Conservation (phyloP, 139 green algal species). For the Trebouxia sp. region DNA sequence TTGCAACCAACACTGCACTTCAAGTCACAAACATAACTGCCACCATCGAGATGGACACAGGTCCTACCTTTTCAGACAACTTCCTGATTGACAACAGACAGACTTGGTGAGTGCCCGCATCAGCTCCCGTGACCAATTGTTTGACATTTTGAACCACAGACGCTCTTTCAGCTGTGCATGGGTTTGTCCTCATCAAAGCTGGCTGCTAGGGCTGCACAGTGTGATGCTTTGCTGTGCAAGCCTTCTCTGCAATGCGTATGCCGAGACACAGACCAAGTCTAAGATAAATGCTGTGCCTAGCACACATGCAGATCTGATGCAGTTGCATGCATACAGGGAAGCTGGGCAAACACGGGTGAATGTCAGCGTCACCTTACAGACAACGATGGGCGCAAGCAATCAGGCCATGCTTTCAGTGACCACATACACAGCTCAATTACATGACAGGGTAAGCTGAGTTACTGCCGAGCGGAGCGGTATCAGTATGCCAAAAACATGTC, state of each 20-base stretch:
- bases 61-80: neutral
- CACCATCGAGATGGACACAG: conserved; percentile 7
- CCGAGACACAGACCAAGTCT: neutral
- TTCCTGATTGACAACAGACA: conserved; percentile 14
- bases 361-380: neutral
- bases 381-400: neutral
- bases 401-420: neutral
- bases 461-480: no score
- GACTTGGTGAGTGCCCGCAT: neutral
- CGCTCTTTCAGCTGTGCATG: no score
- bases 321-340: neutral
- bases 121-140: neutral
- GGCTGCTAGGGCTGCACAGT: no score
- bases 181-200: no score
- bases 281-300: neutral
- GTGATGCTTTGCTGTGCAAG: no score
- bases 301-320: neutral
- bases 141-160: no score
- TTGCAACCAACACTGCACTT: neutral
- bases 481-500: no score
- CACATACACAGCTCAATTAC: neutral
- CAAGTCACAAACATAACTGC: conserved; percentile 5
- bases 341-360: neutral
- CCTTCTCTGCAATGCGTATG: no score
- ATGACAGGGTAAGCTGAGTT: neutral